A percentile compares a stretch with the other conserved stretches of the same genome.
Evolutionary conservation across 2,329 filamentous ascomycete genomes (phyloP).

Genomic region (Fusarium penzigii): DNA sequence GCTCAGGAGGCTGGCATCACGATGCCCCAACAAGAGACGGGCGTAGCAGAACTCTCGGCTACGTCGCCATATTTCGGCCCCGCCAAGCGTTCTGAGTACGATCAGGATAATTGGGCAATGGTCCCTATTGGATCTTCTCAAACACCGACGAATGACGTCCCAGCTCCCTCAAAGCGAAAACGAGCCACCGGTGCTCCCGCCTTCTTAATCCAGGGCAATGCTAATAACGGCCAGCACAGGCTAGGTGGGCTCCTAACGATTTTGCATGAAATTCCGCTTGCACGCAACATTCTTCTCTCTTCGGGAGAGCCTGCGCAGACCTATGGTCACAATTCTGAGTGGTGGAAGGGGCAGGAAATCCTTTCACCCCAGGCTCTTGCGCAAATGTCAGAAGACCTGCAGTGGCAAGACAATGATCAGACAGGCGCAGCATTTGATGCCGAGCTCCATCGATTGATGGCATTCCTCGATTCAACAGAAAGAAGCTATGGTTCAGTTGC

Average conservation of each 20-base stretch:
- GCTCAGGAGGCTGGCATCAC: conserved; percentile 51
- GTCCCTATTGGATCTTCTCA: conserved; percentile 42
- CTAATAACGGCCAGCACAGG: conserved; percentile 39
- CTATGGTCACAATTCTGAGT: conserved; percentile 59
- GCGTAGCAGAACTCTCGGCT: conserved; percentile 44
- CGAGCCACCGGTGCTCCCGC: conserved; percentile 46
- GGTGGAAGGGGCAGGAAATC: conserved; percentile 63
- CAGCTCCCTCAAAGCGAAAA: conserved; percentile 45
- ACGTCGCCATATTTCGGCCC: conserved; percentile 58
- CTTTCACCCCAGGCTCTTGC: conserved; percentile 39
- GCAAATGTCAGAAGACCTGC: conserved; percentile 33
- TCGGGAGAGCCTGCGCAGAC: conserved; percentile 41
- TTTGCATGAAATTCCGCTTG: conserved; percentile 59
- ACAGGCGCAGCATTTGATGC: conserved; percentile 43
- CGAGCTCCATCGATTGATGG: conserved; percentile 63
- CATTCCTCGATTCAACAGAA: conserved; percentile 62
- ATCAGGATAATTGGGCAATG: conserved; percentile 60
- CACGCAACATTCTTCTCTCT: conserved; percentile 55
- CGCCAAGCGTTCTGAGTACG: conserved; percentile 57
- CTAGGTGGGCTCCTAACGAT: conserved; percentile 60
- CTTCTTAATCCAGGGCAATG: conserved; percentile 47
- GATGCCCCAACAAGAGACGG: conserved; percentile 49
- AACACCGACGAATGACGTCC: conserved; percentile 19
- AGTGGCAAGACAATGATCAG: conserved; percentile 32
- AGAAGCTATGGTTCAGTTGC: conserved; percentile 60